Conservation (phyloP, 2,329 filamentous ascomycete species). For the Aspergillus tubingensis region DNA sequence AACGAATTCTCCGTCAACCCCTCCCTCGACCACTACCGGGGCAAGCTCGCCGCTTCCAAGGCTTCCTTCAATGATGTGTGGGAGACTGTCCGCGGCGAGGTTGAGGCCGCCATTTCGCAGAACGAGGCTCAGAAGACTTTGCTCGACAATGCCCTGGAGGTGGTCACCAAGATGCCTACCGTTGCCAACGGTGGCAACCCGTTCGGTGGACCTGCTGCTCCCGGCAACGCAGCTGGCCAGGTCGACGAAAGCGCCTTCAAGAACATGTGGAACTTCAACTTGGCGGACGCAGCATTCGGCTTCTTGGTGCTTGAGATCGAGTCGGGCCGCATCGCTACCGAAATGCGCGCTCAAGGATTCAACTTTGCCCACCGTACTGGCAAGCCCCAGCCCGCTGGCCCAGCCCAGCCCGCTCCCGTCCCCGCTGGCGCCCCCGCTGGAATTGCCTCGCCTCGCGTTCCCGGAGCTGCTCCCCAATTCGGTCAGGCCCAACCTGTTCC, state of each 20-base stretch:
- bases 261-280: conserved; percentile 99
- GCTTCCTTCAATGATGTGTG: conserved; percentile 99
- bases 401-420: conserved; percentile 24
- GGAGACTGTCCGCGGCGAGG: conserved; percentile 96
- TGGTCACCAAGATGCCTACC: conserved; percentile 97
- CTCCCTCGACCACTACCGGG: conserved; percentile 95
- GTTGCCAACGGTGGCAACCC: conserved; percentile 95
- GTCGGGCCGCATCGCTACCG: conserved; percentile 91
- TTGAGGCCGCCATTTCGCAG: conserved; percentile 88
- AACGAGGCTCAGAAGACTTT: conserved; percentile 94
- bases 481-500: conserved; percentile 43
- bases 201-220: conserved; percentile 82
- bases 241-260: conserved; percentile 99
- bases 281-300: conserved; percentile 95
- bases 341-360: conserved; percentile 98
- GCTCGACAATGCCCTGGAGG: conserved; percentile 83
- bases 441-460: conserved; percentile 39
- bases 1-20: conserved; percentile 99
- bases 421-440: conserved; percentile 31
- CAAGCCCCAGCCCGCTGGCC: conserved; percentile 61
- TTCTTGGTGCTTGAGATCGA: conserved; percentile 95
- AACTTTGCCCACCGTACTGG: conserved; percentile 95
- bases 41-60: conserved; percentile 96
- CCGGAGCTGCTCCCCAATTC: conserved; percentile 43
- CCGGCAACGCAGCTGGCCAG: conserved; percentile 72